phyloP scores from a whole-genome alignment of 352 stramenopile genomes.

The Pythium volutum region DNA sequence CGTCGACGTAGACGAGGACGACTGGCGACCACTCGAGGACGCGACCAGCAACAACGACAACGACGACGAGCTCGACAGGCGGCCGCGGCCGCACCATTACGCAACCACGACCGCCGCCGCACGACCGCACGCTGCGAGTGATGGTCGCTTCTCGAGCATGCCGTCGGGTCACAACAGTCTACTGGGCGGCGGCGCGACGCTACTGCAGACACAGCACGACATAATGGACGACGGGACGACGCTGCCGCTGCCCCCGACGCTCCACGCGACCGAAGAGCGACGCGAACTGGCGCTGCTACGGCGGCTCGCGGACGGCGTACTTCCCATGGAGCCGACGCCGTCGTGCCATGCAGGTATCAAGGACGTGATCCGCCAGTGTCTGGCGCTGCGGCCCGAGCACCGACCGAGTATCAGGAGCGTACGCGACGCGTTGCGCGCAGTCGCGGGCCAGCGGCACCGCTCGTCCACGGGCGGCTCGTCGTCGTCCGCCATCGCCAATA shows the following conservation, averaged over 20 bases:
- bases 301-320: constrained; percentile 2
- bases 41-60: constrained; percentile 2
- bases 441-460: constrained; percentile 2
- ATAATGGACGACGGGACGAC: too few species aligned
- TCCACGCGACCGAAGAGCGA: neutral
- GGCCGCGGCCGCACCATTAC: neutral
- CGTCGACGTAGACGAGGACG: neutral
- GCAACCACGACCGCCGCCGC: neutral
- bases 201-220: neutral
- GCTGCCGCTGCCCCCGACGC: neutral
- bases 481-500: neutral
- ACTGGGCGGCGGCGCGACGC: neutral
- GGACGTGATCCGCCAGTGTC: constrained; percentile 18
- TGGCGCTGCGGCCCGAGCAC: constrained; percentile 3
- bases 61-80: neutral
- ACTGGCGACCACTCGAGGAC: neutral
- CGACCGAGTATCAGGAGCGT: constrained; percentile 11
- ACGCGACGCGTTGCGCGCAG: constrained; percentile 5
- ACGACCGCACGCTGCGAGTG: constrained; percentile 1
- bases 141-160: constrained; percentile 16
- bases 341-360: constrained; percentile 13
- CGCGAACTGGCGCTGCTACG: constrained; percentile 14
- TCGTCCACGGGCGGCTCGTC: constrained; percentile 6
- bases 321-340: neutral
- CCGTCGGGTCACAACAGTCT: constrained; percentile 15